These are phyloP conservation scores for Macrotyloma uniflorum DNA, from an alignment of 306 rosid genomes.

Conservation along the genomic window DNA sequence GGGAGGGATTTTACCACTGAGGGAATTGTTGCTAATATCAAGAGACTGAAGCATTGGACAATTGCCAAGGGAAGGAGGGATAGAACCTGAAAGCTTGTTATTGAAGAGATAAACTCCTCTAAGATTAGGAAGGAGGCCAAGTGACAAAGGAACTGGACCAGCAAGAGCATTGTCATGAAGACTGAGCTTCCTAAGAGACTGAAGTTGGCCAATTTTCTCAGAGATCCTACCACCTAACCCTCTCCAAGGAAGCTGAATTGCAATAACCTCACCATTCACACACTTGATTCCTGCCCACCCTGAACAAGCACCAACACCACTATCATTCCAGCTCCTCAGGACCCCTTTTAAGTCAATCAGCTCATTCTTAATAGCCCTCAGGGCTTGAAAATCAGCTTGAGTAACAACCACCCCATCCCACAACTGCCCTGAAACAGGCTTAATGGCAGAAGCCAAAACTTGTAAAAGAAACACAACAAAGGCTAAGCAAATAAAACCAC, in stretches of 20 bases:
- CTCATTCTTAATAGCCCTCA: slow-evolving; percentile 69
- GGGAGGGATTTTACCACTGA: slow-evolving; percentile 72
- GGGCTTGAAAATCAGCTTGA: slow-evolving; percentile 62
- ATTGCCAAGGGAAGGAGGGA: slow-evolving; percentile 79
- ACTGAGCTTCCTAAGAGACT: slow-evolving; percentile 72
- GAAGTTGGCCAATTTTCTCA: slow-evolving; percentile 76
- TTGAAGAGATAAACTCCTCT: slow-evolving; percentile 96
- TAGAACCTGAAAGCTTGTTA: slow-evolving; percentile 79
- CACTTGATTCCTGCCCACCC: slow-evolving; percentile 97
- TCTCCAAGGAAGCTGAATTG: slow-evolving; percentile 94
- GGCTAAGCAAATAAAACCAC: slow-evolving; percentile 22
- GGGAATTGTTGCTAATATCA: slow-evolving; percentile 79
- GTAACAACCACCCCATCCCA: slow-evolving; percentile 75
- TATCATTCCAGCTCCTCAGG: slow-evolving; percentile 83
- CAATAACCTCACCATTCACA: slow-evolving; percentile 82
- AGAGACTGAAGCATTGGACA: slow-evolving; percentile 77
- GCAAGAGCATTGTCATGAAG: slow-evolving; percentile 73
- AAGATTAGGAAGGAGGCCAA: slow-evolving; percentile 75
- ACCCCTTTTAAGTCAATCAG: slow-evolving; percentile 65
- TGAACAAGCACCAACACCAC: slow-evolving; percentile 78
- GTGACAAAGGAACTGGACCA: slow-evolving; percentile 69
- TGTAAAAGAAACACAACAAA: slow-evolving; percentile 43
- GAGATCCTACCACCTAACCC: slow-evolving; percentile 84
- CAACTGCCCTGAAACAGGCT: slow-evolving; percentile 47
- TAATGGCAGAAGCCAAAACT: slow-evolving; percentile 28